Evolutionary conservation across 2,329 filamentous ascomycete genomes (phyloP).

Genomic region (Mycosphaerelloides madeirae): DNA sequence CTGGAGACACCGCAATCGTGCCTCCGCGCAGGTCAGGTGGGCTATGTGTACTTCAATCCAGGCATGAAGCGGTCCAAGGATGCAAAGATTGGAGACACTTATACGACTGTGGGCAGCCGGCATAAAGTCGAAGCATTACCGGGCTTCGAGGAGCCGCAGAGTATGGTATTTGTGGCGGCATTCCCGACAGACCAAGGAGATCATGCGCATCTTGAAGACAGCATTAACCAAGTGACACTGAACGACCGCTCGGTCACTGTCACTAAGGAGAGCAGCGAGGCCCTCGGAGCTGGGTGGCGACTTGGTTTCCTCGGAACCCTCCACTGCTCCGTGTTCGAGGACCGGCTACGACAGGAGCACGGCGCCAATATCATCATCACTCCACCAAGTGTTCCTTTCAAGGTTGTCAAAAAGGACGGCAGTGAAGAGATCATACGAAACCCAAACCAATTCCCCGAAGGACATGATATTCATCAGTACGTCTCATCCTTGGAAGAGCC

Average conservation of each 20-base stretch:
- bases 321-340: conserved; percentile 98
- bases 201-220: conserved; percentile 82
- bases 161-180: conserved; percentile 97
- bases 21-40: conserved; percentile 86
- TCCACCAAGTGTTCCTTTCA: conserved; percentile 89
- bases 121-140: conserved; percentile 72
- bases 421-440: conserved; percentile 75
- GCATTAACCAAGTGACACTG: conserved; percentile 85
- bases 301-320: conserved; percentile 93
- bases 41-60: conserved; percentile 95
- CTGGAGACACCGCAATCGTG: conserved; percentile 74
- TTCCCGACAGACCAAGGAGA: conserved; percentile 90
- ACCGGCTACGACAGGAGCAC: conserved; percentile 88
- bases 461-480: conserved; percentile 52
- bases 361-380: conserved; percentile 95
- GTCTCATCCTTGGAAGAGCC: conserved; percentile 64
- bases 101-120: conserved; percentile 75
- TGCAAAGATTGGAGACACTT: conserved; percentile 93
- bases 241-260: conserved; percentile 94
- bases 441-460: conserved; percentile 81
- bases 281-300: conserved; percentile 87
- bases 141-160: conserved; percentile 94
- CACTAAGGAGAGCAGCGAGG: conserved; percentile 90
- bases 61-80: conserved; percentile 97
- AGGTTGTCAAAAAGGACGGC: conserved; percentile 74